Conservation (phyloP, 352 stramenopile species). For the Globisporangium spinosum region DNA sequence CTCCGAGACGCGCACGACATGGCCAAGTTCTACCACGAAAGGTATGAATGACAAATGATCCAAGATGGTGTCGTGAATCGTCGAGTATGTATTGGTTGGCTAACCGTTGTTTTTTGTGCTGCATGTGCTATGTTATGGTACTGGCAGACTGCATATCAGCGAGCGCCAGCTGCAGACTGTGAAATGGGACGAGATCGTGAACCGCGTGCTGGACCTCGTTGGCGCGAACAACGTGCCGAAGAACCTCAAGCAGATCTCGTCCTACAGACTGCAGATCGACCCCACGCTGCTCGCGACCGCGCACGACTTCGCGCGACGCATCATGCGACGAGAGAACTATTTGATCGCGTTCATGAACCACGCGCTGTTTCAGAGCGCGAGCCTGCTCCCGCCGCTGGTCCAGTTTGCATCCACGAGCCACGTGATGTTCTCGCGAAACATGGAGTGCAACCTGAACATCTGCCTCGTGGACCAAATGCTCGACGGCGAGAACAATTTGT, state of each 20-base stretch:
- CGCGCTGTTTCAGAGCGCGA: constrained; percentile 88
- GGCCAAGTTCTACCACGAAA: constrained; percentile 89
- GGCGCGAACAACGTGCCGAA: constrained; percentile 67
- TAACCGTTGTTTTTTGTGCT: neutral
- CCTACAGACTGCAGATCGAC: constrained; percentile 81
- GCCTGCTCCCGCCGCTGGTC: constrained; percentile 64
- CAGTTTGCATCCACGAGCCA: constrained; percentile 74
- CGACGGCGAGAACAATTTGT: constrained; percentile 66
- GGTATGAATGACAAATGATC: constrained; percentile 18
- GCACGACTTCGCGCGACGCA: constrained; percentile 92
- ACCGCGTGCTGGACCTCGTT: constrained; percentile 71
- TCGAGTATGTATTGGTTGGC: neutral
- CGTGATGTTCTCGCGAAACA: constrained; percentile 84
- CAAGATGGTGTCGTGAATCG: neutral
- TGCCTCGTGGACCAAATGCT: constrained; percentile 98
- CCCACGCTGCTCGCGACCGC: constrained; percentile 68
- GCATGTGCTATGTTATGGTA: neutral
- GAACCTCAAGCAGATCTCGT: constrained; percentile 81
- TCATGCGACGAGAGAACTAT: constrained; percentile 99
- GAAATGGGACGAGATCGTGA: constrained; percentile 89
- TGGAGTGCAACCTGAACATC: constrained; percentile 95
- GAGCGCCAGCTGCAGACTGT: constrained; percentile 80
- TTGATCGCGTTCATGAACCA: constrained; percentile 97
- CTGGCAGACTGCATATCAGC: constrained; percentile 78
- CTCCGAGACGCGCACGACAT: constrained; percentile 89